These are phyloP conservation scores for Alternaria viburni DNA, from an alignment of 2,329 filamentous ascomycete genomes.

Conservation along the genomic window DNA sequence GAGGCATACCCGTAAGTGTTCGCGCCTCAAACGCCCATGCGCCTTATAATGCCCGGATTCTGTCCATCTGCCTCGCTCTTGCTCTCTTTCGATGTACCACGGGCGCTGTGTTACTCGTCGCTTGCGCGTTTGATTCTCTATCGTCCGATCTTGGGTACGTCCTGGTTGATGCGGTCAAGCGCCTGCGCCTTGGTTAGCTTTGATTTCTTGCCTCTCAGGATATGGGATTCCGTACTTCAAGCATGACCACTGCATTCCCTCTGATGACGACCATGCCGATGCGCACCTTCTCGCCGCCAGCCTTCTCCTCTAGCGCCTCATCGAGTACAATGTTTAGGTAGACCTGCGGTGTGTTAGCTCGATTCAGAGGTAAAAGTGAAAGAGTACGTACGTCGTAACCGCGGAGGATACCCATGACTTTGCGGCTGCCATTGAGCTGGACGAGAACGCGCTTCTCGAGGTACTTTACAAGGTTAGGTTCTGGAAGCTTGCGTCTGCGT, in stretches of 20 bases:
- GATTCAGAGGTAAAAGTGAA: not conserved
- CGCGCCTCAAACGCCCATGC: constrained; percentile 32
- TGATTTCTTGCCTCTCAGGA: not conserved
- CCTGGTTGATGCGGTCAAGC: constrained; percentile 47
- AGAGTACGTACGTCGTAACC: constrained; percentile 85
- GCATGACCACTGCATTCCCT: constrained; percentile 97
- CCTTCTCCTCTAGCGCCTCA: constrained; percentile 94
- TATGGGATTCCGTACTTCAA: constrained; percentile 65
- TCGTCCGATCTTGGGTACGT: constrained; percentile 42
- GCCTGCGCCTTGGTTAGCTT: constrained; percentile 29
- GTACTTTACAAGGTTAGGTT: constrained; percentile 67
- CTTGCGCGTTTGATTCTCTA: constrained; percentile 16
- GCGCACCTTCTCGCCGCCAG: constrained; percentile 85
- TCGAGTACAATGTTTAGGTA: constrained; percentile 98
- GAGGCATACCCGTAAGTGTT: constrained; percentile 27
- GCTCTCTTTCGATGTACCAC: not conserved
- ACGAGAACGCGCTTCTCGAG: constrained; percentile 99
- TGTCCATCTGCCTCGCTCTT: constrained; percentile 9
- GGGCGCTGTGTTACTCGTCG: not conserved
- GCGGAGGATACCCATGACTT: constrained; percentile 90
- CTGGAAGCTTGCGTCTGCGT: not conserved
- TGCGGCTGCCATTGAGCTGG: constrained; percentile 95
- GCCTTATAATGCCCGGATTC: constrained; percentile 15
- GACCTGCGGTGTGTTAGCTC: constrained; percentile 63
- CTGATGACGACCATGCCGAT: constrained; percentile 97